A percentile compares a stretch with the other conserved stretches of the same genome.
Evolutionary conservation across 768 basidiomycete genomes (phyloP).

Genomic region (Cystofilobasidium capitatum): DNA sequence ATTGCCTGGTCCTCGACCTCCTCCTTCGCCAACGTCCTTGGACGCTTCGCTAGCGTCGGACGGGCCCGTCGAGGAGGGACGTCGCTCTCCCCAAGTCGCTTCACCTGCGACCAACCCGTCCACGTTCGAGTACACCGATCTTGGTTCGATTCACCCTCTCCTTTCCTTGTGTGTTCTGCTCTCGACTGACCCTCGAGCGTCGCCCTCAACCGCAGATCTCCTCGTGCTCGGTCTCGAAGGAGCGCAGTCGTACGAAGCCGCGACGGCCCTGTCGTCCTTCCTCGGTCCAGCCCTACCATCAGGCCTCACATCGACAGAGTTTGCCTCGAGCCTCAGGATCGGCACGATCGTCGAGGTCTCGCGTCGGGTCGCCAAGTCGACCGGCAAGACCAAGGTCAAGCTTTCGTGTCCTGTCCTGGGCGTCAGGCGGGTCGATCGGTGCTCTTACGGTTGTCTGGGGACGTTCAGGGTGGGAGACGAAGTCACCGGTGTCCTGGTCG

Average conservation of each 20-base stretch:
- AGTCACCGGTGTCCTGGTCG: not conserved
- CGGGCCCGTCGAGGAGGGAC: too few species aligned
- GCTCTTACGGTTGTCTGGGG: slow-evolving; percentile 20
- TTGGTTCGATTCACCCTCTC: not conserved
- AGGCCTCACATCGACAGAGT: slow-evolving; percentile 3
- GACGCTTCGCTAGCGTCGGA: too few species aligned
- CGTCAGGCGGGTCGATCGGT: slow-evolving; percentile 17
- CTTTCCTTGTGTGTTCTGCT: not conserved
- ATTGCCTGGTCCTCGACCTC: too few species aligned
- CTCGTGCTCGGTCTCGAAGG: slow-evolving; percentile 1
- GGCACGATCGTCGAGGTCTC: slow-evolving; percentile 23
- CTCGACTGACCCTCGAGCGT: not conserved
- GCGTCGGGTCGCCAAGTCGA: slow-evolving; percentile 22
- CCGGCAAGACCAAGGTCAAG: slow-evolving; percentile 25
- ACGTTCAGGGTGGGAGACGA: slow-evolving; percentile 9
- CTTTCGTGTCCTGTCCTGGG: slow-evolving; percentile 4
- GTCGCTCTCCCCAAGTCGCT: too few species aligned
- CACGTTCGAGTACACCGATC: not conserved
- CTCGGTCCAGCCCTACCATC: slow-evolving; percentile 12
- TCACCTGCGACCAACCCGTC: not conserved
- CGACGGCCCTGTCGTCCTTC: slow-evolving; percentile 15
- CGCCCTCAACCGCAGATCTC: not conserved
- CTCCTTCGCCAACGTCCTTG: not conserved
- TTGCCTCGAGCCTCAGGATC: not conserved
- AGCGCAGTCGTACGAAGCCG: slow-evolving; percentile 3